Evolutionary conservation across 495 filamentous ascomycete genomes (phyloP).

Genomic region (Aspergillus cavernicola): DNA sequence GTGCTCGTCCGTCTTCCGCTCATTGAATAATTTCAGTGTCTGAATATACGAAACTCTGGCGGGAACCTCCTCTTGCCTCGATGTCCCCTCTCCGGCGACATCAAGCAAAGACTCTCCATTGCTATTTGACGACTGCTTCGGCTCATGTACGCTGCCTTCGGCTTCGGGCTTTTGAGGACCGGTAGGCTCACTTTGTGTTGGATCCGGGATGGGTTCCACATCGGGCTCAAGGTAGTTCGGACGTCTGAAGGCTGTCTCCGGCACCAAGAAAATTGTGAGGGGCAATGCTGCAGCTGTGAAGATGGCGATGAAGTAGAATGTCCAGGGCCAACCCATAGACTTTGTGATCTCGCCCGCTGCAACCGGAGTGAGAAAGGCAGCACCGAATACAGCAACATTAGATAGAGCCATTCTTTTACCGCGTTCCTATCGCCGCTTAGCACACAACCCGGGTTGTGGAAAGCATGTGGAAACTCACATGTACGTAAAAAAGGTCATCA

Average conservation of each 20-base stretch:
- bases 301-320: slow-evolving; percentile 69
- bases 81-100: background rate
- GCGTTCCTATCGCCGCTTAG: slow-evolving; percentile 51
- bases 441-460: background rate
- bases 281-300: slow-evolving; percentile 62
- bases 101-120: background rate
- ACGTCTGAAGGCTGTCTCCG: slow-evolving; percentile 78
- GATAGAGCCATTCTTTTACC: slow-evolving; percentile 87
- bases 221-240: slow-evolving; percentile 62
- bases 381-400: slow-evolving; percentile 86
- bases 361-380: slow-evolving; percentile 88
- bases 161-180: slow-evolving; percentile 13
- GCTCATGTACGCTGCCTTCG: background rate
- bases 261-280: slow-evolving; percentile 70
- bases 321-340: slow-evolving; percentile 72
- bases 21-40: slow-evolving; percentile 70
- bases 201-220: slow-evolving; percentile 27
- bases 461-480: slow-evolving; percentile 47
- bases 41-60: slow-evolving; percentile 50
- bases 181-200: background rate
- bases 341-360: slow-evolving; percentile 81
- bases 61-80: slow-evolving; percentile 9
- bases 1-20: slow-evolving; percentile 65
- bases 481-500: slow-evolving; percentile 73
- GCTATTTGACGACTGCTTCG: slow-evolving; percentile 5